Percentiles rank a stretch among this genome's conserved stretches.
phyloP scores from a whole-genome alignment of 192 early-diverging fungal species.

The Backusella liffmaniae region DNA sequence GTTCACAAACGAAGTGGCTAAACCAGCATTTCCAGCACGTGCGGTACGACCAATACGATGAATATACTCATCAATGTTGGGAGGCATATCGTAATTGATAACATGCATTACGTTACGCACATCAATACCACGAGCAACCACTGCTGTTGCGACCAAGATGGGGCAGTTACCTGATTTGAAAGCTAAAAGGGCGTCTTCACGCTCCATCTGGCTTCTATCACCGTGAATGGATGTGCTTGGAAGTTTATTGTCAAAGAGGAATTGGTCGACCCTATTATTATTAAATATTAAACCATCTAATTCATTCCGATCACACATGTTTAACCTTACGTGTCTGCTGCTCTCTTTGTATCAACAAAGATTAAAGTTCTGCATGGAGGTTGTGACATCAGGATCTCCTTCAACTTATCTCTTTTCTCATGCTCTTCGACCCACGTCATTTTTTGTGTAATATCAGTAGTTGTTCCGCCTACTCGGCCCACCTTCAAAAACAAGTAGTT shows the following conservation, averaged over 20 bases:
- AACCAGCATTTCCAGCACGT: slow-evolving; percentile 86
- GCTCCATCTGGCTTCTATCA: slow-evolving; percentile 68
- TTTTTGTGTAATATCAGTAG: slow-evolving; percentile 63
- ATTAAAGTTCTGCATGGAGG: slow-evolving; percentile 69
- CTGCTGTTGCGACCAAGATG: slow-evolving; percentile 91
- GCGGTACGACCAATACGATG: slow-evolving; percentile 97
- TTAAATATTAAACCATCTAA: neutral
- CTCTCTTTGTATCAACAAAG: slow-evolving; percentile 80
- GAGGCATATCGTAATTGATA: slow-evolving; percentile 84
- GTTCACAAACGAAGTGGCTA: slow-evolving; percentile 58
- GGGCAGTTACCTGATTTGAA: slow-evolving; percentile 66
- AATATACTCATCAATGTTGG: slow-evolving; percentile 83
- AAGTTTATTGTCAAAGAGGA: slow-evolving; percentile 59
- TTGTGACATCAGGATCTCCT: slow-evolving; percentile 47
- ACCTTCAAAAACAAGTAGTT: slow-evolving; percentile 70
- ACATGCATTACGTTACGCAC: slow-evolving; percentile 91
- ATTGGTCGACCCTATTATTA: slow-evolving; percentile 55
- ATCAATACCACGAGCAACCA: slow-evolving; percentile 96
- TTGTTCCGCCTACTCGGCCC: slow-evolving; percentile 60
- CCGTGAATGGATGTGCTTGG: slow-evolving; percentile 59
- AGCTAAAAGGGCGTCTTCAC: slow-evolving; percentile 62
- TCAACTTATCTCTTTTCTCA: slow-evolving; percentile 31
- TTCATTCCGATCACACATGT: neutral
- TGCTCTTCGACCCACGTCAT: slow-evolving; percentile 45
- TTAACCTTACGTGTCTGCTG: slow-evolving; percentile 58